Evolutionary conservation across 1,284 basidiomycete species (phyloP), one percentile per base, ranked within the genome.

Genomic region (Irpex sp.): DNA sequence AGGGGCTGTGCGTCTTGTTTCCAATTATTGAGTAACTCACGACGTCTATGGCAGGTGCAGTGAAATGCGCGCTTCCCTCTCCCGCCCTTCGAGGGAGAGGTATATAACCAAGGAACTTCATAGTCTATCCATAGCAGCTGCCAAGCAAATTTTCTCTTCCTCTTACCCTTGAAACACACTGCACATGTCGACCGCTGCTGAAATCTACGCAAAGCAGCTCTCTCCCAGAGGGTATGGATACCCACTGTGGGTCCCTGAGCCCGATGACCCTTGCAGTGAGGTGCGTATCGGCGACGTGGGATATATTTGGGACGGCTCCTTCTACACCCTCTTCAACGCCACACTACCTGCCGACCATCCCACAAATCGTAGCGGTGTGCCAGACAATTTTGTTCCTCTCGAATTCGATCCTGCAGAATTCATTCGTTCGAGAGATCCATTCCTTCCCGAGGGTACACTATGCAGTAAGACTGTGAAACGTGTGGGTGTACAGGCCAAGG

Each of bases 341-440:
- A 42, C 39, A 16, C 57, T 65, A 18, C 57, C 59, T 5, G 61
- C n/a, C 7, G 64, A 68, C n/a, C 61, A 72, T 52, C 61, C 57
- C 0, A 53, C 65, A 12, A 68, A 71, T 42, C 16, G 52, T 1
- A 6, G 19, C 9, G 67, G 66, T 4, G 63, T 68, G 0, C 68
- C 67, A 0, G 54, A 66, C 1, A 59, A 57, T 19, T 67, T 63
- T 39, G 10, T 37, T 2, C 64, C 63, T 1, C 68, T 67, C 47
- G 33, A 61, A 47, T 59, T 66, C 47, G 65, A 57, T 28, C 39
- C 10, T 42, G 39, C 39, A 16, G 39, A 42, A 9, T 16, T 42
- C 39, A 12, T 42, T 12, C 39, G 39, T 16, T 12, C 39, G 39
- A 42, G 10, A 42, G 16, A 16, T 12, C 39, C 10, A 9, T 42